A percentile compares a stretch with the other conserved stretches of the same genome.
phyloP scores from a whole-genome alignment of 2,329 filamentous ascomycete genomes.

The Fusarium verrucosum region DNA sequence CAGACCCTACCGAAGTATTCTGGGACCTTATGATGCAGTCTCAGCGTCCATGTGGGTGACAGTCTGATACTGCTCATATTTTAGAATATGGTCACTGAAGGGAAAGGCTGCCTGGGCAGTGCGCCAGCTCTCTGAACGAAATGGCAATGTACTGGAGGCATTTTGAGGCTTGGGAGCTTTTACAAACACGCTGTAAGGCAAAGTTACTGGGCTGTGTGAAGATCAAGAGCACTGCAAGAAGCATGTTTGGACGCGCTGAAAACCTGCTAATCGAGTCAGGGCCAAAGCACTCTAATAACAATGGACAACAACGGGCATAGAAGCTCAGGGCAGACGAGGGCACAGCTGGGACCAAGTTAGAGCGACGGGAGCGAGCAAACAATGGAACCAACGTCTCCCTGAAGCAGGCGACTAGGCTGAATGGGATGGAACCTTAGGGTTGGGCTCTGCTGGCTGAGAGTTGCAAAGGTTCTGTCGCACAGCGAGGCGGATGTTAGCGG shows the following conservation, averaged over 20 bases:
- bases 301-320: not conserved
- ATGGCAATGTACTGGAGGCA: not conserved
- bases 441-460: slow-evolving; percentile 17
- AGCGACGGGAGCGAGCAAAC: not conserved
- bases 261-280: not conserved
- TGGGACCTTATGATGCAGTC: not conserved
- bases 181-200: not conserved
- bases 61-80: not conserved
- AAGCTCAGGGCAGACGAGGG: not conserved
- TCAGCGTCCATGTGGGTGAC: not conserved
- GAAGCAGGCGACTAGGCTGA: not conserved
- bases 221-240: not conserved
- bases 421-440: not conserved
- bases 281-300: not conserved
- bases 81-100: not conserved
- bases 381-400: not conserved
- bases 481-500: slow-evolving; percentile 24
- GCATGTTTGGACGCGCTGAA: slow-evolving; percentile 6
- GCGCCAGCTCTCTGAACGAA: not conserved
- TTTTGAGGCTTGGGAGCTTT: not conserved
- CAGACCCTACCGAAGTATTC: not conserved
- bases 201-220: not conserved
- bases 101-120: not conserved
- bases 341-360: not conserved
- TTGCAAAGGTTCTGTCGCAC: slow-evolving; percentile 26